Conservation (phyloP, 768 basidiomycete species). For the Amanita pallidorosea region DNA sequence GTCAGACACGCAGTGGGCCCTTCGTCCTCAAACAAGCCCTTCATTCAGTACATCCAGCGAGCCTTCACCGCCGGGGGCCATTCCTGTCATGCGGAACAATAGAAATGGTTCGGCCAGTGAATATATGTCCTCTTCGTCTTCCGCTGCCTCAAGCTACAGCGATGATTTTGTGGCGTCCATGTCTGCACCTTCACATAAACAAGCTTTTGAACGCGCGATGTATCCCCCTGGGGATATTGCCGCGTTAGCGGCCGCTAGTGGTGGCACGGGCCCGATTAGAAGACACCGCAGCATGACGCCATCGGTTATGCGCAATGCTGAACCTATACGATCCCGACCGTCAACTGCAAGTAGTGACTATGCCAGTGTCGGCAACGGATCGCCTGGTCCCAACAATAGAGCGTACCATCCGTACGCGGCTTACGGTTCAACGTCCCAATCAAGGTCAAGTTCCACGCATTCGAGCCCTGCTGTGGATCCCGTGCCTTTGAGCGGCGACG, state of each 20-base stretch:
- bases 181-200: conserved; percentile 63
- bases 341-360: conserved; percentile 32
- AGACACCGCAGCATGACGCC: conserved; percentile 75
- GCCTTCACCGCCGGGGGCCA: conserved; percentile 21
- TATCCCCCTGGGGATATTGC: conserved; percentile 31
- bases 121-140: conserved; percentile 18
- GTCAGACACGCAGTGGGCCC: conserved; percentile 29
- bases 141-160: conserved; percentile 18
- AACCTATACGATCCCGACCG: conserved; percentile 34
- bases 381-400: conserved; percentile 26
- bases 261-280: conserved; percentile 48
- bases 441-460: conserved; percentile 27
- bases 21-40: conserved; percentile 25
- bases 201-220: conserved; percentile 47
- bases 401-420: conserved; percentile 50
- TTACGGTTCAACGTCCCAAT: conserved; percentile 24
- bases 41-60: conserved; percentile 28
- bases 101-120: conserved; percentile 17
- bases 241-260: conserved; percentile 11
- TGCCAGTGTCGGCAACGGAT: conserved; percentile 19
- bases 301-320: conserved; percentile 41
- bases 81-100: conserved; percentile 16
- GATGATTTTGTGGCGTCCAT: conserved; percentile 38
- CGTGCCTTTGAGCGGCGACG: conserved; percentile 25
- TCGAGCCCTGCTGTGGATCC: conserved; percentile 34